These are phyloP conservation scores for Calendula officinalis DNA, from an alignment of 129 eudicot species.

Conservation along the genomic window DNA sequence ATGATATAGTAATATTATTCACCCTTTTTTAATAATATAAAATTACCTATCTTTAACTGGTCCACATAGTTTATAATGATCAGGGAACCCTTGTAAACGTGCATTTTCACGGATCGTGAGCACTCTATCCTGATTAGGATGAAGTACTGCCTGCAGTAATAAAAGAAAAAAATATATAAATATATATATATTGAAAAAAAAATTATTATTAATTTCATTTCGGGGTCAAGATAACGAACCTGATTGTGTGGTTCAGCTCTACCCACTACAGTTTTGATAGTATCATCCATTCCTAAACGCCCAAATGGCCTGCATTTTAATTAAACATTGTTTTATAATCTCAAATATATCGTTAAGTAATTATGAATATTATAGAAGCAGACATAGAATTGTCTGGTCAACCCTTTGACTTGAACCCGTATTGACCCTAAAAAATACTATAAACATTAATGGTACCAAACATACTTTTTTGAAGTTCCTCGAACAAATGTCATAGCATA, in stretches of 20 bases:
- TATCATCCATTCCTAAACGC: conserved; percentile 58
- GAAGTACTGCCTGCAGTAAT: conserved; percentile 36
- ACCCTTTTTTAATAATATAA: background rate
- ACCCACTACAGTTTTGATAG: conserved; percentile 60
- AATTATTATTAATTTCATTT: background rate
- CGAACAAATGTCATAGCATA: conserved; percentile 48
- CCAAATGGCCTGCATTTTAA: conserved; percentile 62
- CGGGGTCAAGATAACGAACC: conserved; percentile 21
- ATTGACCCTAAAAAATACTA: no score
- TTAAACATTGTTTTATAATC: background rate
- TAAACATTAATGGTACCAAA: background rate
- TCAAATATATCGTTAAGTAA: background rate
- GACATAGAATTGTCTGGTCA: background rate
- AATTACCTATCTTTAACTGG: conserved; percentile 59
- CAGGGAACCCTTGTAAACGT: conserved; percentile 73
- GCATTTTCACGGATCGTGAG: conserved; percentile 71
- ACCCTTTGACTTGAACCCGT: background rate
- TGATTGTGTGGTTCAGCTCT: conserved; percentile 79
- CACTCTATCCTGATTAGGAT: conserved; percentile 57
- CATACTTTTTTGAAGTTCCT: conserved; percentile 59
- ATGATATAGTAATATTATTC: no score
- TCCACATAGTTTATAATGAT: conserved; percentile 59
- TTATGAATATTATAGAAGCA: background rate
- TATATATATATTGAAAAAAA: background rate
- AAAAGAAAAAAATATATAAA: background rate